A percentile compares a stretch with the other conserved stretches of the same genome.
phyloP scores from a whole-genome alignment of 1,284 basidiomycete genomes.

The Mycena citricolor region DNA sequence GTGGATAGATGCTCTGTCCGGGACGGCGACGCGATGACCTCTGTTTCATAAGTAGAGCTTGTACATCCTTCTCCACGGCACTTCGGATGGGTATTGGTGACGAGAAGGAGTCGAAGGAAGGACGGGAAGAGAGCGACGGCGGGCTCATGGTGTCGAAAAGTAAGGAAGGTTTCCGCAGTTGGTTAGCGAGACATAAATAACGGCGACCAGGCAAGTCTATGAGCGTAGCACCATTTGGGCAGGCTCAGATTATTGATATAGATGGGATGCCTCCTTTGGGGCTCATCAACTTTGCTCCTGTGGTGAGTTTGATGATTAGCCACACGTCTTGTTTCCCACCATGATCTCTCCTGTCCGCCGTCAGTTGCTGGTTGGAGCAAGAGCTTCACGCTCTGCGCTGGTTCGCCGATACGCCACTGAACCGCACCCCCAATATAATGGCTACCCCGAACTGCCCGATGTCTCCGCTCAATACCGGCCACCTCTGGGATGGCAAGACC shows the following conservation, averaged over 20 bases:
- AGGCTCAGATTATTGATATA: no score
- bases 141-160: slow-evolving; percentile 13
- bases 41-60: slow-evolving; percentile 43
- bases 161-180: neutral
- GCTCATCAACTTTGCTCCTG: no score
- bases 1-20: slow-evolving; percentile 54
- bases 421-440: slow-evolving; percentile 65
- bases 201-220: slow-evolving; percentile 5
- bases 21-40: slow-evolving; percentile 41
- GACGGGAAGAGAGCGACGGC: slow-evolving; percentile 25
- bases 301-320: no score
- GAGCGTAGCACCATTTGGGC: slow-evolving; percentile 6
- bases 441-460: slow-evolving; percentile 66
- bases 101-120: slow-evolving; percentile 14
- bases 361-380: slow-evolving; percentile 34
- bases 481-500: slow-evolving; percentile 81
- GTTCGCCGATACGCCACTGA: slow-evolving; percentile 40
- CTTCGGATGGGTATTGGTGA: slow-evolving; percentile 15
- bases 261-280: no score
- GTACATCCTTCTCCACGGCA: slow-evolving; percentile 50
- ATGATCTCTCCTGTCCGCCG: slow-evolving; percentile 33
- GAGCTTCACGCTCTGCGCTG: slow-evolving; percentile 19
- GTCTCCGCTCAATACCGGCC: slow-evolving; percentile 68
- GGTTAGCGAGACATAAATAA: neutral
- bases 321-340: slow-evolving; percentile 7